phyloP scores from a whole-genome alignment of 148 eudicot species.

The Pharnaceum exiguum region DNA sequence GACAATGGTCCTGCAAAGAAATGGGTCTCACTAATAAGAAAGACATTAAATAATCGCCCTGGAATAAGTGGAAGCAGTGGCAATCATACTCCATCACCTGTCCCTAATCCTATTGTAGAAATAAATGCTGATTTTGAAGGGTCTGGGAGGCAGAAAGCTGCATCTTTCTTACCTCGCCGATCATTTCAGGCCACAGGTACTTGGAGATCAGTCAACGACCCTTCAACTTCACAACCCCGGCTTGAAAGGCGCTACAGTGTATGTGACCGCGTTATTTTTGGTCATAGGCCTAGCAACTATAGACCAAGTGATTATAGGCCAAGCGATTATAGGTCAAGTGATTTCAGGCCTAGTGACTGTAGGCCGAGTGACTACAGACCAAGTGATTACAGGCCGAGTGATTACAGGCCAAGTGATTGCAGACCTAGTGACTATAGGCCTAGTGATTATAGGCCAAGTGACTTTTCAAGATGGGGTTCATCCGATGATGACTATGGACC shows the following conservation, averaged over 20 bases:
- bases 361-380: slow-evolving; percentile 43
- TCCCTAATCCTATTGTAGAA: slow-evolving; percentile 80
- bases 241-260: slow-evolving; percentile 88
- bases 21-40: slow-evolving; percentile 65
- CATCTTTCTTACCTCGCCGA: slow-evolving; percentile 64
- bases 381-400: slow-evolving; percentile 47
- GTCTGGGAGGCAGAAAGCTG: slow-evolving; percentile 45
- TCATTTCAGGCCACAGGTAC: slow-evolving; percentile 74
- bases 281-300: slow-evolving; percentile 71
- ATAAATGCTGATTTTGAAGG: slow-evolving; percentile 91
- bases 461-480: slow-evolving; percentile 79
- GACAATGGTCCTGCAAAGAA: slow-evolving; percentile 93
- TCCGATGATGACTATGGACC: slow-evolving; percentile 79
- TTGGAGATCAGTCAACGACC: slow-evolving; percentile 58
- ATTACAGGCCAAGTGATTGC: slow-evolving; percentile 33
- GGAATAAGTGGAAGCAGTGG: slow-evolving; percentile 67
- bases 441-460: slow-evolving; percentile 71
- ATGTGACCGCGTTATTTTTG: slow-evolving; percentile 76
- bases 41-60: slow-evolving; percentile 78
- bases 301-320: slow-evolving; percentile 34
- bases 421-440: slow-evolving; percentile 49
- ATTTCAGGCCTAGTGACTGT: slow-evolving; percentile 30
- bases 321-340: slow-evolving; percentile 48
- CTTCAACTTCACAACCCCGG: slow-evolving; percentile 62
- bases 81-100: slow-evolving; percentile 83